These are phyloP conservation scores for Fomitopsis betulina DNA, from an alignment of 1,284 basidiomycete genomes.

Conservation along the genomic window DNA sequence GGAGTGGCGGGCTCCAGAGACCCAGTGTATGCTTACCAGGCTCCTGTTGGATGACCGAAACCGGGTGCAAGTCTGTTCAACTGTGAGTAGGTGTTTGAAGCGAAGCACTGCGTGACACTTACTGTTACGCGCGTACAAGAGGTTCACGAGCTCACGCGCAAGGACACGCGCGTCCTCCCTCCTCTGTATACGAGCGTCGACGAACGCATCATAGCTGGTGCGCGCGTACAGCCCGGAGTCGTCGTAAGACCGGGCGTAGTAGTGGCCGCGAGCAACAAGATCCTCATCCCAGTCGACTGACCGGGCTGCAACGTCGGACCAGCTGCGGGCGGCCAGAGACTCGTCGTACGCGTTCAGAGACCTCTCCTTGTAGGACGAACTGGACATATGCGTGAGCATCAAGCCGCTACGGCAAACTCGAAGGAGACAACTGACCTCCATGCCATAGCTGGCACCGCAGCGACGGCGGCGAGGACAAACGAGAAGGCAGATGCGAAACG, in stretches of 20 bases:
- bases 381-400: neutral
- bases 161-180: neutral
- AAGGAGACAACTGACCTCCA: neutral
- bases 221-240: neutral
- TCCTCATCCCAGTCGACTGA: neutral
- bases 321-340: neutral
- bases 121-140: neutral
- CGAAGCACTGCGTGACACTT: neutral
- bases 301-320: neutral
- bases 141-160: neutral
- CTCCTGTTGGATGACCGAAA: neutral
- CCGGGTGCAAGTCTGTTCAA: neutral
- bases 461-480: neutral
- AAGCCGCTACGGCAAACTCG: neutral
- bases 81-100: neutral
- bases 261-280: neutral
- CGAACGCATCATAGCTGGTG: neutral
- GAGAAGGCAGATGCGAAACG: neutral
- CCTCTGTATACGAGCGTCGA: neutral
- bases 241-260: neutral
- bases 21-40: neutral
- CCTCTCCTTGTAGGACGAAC: neutral
- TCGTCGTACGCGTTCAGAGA: neutral
- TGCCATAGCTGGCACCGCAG: neutral
- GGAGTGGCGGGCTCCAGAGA: neutral